Conservation (phyloP, 2,329 filamentous ascomycete genomes). For the Ceratocystis albifundus region DNA sequence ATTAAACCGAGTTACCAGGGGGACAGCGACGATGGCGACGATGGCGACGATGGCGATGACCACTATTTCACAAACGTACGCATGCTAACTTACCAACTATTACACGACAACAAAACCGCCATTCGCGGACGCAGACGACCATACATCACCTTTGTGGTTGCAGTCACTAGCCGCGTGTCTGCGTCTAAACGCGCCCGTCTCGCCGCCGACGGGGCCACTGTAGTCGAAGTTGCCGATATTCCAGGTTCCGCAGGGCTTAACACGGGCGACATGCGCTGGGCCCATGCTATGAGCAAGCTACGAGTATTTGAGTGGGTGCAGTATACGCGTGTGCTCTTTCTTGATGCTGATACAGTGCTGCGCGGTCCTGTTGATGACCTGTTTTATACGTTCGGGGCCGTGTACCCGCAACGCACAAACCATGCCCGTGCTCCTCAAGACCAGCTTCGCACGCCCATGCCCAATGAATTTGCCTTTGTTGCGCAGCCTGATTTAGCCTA, state of each 20-base stretch:
- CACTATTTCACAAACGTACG: conserved; percentile 33
- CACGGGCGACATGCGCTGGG: conserved; percentile 32
- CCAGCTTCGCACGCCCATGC: conserved; percentile 30
- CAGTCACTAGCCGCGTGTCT: conserved; percentile 30
- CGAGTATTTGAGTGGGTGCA: conserved; percentile 33
- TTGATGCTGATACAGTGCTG: conserved; percentile 36
- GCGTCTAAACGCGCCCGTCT: conserved; percentile 30
- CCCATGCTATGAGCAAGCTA: conserved; percentile 36
- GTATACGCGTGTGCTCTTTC: conserved; percentile 34
- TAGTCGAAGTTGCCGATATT: conserved; percentile 30
- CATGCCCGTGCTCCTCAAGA: conserved; percentile 26
- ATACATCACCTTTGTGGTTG: conserved; percentile 32
- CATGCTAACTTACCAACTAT: conserved; percentile 33
- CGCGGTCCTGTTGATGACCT: conserved; percentile 31
- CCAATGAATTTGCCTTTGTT: conserved; percentile 30
- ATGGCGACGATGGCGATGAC: conserved; percentile 26
- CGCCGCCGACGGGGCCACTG: conserved; percentile 32
- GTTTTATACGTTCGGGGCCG: conserved; percentile 30
- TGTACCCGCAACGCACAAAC: conserved; percentile 24
- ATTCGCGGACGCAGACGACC: conserved; percentile 24
- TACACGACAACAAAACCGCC: conserved; percentile 31
- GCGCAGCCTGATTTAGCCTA: conserved; percentile 30
- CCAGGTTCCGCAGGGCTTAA: conserved; percentile 26
- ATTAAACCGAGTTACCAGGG: conserved; percentile 21
- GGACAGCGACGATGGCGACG: conserved; percentile 3